Percentiles rank a stretch among this genome's conserved stretches.
phyloP scores from a whole-genome alignment of 2,329 filamentous ascomycete genomes.

The Lachnellula occidentalis region DNA sequence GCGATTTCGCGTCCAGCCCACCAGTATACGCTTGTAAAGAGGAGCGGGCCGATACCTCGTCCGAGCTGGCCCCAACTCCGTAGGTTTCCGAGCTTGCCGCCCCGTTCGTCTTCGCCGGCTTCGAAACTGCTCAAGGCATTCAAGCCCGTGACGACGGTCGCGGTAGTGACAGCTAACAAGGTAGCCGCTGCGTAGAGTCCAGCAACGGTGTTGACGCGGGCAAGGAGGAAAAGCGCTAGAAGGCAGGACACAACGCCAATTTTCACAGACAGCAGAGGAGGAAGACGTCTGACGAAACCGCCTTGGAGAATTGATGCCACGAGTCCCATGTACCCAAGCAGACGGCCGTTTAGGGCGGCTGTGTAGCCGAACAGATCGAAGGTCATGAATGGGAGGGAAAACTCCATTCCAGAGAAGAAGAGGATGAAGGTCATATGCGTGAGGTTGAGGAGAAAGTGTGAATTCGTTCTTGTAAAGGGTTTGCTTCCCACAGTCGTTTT shows the following conservation, averaged over 20 bases:
- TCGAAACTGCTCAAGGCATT: slow-evolving; percentile 92
- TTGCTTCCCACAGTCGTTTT: slow-evolving; percentile 19
- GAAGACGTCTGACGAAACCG: slow-evolving; percentile 78
- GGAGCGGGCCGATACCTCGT: slow-evolving; percentile 75
- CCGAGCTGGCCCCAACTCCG: slow-evolving; percentile 81
- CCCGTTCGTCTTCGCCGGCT: slow-evolving; percentile 71
- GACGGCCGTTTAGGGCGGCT: slow-evolving; percentile 72
- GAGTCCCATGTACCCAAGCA: slow-evolving; percentile 87
- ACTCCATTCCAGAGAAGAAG: slow-evolving; percentile 98
- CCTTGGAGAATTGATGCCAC: slow-evolving; percentile 91
- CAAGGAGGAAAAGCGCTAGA: slow-evolving; percentile 73
- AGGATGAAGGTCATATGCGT: slow-evolving; percentile 89
- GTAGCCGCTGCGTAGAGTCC: slow-evolving; percentile 78
- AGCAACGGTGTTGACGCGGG: slow-evolving; percentile 58
- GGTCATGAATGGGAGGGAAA: slow-evolving; percentile 94
- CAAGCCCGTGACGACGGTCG: slow-evolving; percentile 88
- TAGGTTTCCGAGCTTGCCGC: slow-evolving; percentile 79
- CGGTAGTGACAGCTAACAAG: slow-evolving; percentile 81
- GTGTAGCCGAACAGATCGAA: slow-evolving; percentile 86
- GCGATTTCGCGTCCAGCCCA: slow-evolving; percentile 89
- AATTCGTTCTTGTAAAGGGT: slow-evolving; percentile 57
- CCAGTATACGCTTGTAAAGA: slow-evolving; percentile 97
- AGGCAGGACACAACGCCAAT: slow-evolving; percentile 74
- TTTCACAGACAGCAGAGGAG: slow-evolving; percentile 74
- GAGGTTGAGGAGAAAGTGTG: slow-evolving; percentile 73